phyloP scores from a whole-genome alignment of 495 filamentous ascomycete genomes.

The Lophiostoma macrostomum region DNA sequence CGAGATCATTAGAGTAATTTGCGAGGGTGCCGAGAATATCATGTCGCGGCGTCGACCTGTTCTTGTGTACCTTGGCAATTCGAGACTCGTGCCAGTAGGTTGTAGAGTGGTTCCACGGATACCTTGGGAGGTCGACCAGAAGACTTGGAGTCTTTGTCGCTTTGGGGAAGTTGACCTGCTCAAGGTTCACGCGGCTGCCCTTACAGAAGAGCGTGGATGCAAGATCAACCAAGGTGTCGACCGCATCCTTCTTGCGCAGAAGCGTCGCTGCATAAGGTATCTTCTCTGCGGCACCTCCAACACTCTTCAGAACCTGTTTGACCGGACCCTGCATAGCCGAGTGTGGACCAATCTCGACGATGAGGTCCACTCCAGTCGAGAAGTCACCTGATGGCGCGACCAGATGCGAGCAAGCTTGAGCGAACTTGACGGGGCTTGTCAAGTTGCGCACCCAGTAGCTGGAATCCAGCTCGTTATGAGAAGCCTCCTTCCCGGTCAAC shows the following conservation, averaged over 20 bases:
- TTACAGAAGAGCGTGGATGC: conserved; percentile 20
- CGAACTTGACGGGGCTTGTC: conserved; percentile 45
- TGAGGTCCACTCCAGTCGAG: conserved; percentile 38
- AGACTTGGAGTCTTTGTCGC: not conserved
- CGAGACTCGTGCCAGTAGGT: conserved; percentile 19
- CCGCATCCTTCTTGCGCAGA: conserved; percentile 13
- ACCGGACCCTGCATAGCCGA: conserved; percentile 59
- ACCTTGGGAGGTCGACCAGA: conserved; percentile 11
- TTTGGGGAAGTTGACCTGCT: conserved; percentile 15
- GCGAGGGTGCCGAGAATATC: conserved; percentile 19
- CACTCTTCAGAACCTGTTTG: conserved; percentile 18
- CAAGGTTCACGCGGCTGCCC: conserved; percentile 1
- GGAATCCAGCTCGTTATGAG: conserved; percentile 5
- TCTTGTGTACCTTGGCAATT: conserved; percentile 9
- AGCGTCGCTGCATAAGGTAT: conserved; percentile 15
- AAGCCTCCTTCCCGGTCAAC: conserved; percentile 36
- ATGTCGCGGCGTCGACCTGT: not conserved
- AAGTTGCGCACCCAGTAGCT: conserved; percentile 51
- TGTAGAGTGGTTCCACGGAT: conserved; percentile 21
- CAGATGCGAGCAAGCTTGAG: conserved; percentile 25
- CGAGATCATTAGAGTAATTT: conserved; percentile 16
- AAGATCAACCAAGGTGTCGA: conserved; percentile 9
- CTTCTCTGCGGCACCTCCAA: conserved; percentile 12
- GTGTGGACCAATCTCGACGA: conserved; percentile 67
- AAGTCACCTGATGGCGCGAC: conserved; percentile 2